A percentile compares a stretch with the other conserved stretches of the same genome.
phyloP scores from a whole-genome alignment of 306 rosid species.

The Prunus campanulata region DNA sequence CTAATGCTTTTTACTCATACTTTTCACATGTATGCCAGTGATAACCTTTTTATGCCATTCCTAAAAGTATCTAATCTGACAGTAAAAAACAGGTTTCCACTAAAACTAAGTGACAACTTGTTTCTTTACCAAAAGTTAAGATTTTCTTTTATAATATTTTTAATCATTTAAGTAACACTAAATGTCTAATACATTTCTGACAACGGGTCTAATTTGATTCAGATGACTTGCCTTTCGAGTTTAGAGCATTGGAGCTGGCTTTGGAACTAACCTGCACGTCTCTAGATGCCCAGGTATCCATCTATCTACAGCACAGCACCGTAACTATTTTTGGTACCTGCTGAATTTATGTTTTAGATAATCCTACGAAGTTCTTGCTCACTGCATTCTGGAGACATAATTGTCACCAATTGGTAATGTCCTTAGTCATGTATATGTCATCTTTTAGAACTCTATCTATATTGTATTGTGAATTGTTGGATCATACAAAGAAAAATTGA shows the following conservation, averaged over 20 bases:
- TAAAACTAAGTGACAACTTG: not conserved
- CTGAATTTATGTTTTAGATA: not conserved
- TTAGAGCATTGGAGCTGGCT: conserved; percentile 90
- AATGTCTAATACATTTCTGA: conserved; percentile 30
- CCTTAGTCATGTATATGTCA: not conserved
- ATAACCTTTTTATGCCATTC: not conserved
- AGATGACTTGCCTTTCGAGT: conserved; percentile 93
- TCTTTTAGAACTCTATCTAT: not conserved
- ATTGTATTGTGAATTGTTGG: not conserved
- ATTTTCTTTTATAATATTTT: not conserved
- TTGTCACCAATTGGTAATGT: not conserved
- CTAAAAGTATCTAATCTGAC: not conserved
- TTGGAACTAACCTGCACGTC: conserved; percentile 87
- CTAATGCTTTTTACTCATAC: not conserved
- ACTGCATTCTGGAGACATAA: not conserved
- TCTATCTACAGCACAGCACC: not conserved
- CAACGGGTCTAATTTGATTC: conserved; percentile 38
- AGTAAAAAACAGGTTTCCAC: not conserved
- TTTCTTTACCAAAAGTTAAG: conserved; percentile 2
- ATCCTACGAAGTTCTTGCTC: not conserved
- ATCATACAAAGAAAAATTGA: conserved; percentile 2
- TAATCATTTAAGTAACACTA: not conserved
- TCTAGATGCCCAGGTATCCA: conserved; percentile 83
- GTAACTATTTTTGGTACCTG: not conserved
- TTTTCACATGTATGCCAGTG: not conserved